Conservation (phyloP, 805 yeast species). For the Wickerhamiella sergipiensis region DNA sequence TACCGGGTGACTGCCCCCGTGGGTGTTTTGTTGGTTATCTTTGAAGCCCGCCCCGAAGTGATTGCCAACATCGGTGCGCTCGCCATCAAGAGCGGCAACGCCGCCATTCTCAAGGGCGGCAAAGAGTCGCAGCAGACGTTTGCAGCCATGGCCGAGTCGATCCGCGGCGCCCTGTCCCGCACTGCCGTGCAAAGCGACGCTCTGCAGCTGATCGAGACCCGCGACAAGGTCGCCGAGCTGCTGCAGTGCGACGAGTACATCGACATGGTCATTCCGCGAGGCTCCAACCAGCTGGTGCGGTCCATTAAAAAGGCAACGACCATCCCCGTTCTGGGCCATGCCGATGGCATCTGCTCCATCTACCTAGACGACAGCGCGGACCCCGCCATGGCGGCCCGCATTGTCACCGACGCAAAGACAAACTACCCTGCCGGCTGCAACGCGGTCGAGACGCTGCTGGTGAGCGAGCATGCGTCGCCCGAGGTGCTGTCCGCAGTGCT, state of each 20-base stretch:
- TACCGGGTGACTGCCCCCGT: conserved; percentile 85
- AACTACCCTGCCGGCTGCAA: conserved; percentile 99
- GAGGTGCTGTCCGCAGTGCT: conserved; percentile 19
- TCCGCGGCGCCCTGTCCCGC: conserved; percentile 41
- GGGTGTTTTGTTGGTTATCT: conserved; percentile 83
- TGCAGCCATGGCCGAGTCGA: conserved; percentile 60
- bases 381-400: conserved; percentile 56
- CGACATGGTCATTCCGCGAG: conserved; percentile 94
- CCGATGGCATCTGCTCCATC: conserved; percentile 92
- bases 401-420: conserved; percentile 78
- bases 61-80: conserved; percentile 94
- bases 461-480: conserved; percentile 35
- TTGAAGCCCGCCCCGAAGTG: conserved; percentile 95
- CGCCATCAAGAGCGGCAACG: conserved; percentile 91
- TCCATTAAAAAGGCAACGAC: conserved; percentile 76
- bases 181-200: conserved; percentile 72
- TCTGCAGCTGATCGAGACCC: conserved; percentile 73
- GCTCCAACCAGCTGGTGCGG: conserved; percentile 85
- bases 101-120: conserved; percentile 96
- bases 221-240: conserved; percentile 80
- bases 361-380: conserved; percentile 72
- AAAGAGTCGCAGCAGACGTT: conserved; percentile 83
- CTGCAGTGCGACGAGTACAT: conserved; percentile 76
- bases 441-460: conserved; percentile 77
- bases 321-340: conserved; percentile 96